Percentiles rank a stretch among this genome's conserved stretches.
phyloP scores from a whole-genome alignment of 768 basidiomycete genomes.

The Boletus sensibilis region DNA sequence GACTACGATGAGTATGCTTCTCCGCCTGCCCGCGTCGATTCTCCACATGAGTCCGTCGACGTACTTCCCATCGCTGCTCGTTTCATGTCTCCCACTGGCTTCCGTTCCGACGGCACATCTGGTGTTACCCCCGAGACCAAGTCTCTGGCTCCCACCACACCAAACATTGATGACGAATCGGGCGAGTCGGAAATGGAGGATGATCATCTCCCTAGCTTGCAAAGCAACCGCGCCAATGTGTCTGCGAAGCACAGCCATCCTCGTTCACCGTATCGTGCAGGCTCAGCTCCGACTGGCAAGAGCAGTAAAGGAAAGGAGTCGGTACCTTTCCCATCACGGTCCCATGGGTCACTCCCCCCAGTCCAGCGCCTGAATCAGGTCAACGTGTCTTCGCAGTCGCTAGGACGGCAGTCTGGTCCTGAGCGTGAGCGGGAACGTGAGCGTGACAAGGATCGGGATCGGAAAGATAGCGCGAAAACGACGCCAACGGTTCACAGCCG shows the following conservation, averaged over 20 bases:
- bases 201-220: conserved; percentile 41
- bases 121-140: conserved; percentile 44
- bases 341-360: conserved; percentile 75
- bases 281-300: conserved; percentile 41
- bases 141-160: conserved; percentile 45
- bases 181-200: conserved; percentile 70
- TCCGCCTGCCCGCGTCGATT: conserved; percentile 47
- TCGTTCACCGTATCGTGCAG: conserved; percentile 71
- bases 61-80: conserved; percentile 85
- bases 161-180: conserved; percentile 72
- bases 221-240: conserved; percentile 21
- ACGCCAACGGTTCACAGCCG: conserved; percentile 36
- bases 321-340: conserved; percentile 77
- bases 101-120: conserved; percentile 47
- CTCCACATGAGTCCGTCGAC: conserved; percentile 69
- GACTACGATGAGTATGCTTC: conserved; percentile 65
- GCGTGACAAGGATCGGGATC: conserved; percentile 45
- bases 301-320: conserved; percentile 42
- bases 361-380: conserved; percentile 51
- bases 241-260: conserved; percentile 64
- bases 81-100: conserved; percentile 71
- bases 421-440: conserved; percentile 41
- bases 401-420: conserved; percentile 67
- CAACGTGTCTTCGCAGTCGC: conserved; percentile 67
- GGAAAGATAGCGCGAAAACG: conserved; percentile 43